Conservation (phyloP, 2,329 filamentous ascomycete genomes). For the Neofusicoccum umdonicola region DNA sequence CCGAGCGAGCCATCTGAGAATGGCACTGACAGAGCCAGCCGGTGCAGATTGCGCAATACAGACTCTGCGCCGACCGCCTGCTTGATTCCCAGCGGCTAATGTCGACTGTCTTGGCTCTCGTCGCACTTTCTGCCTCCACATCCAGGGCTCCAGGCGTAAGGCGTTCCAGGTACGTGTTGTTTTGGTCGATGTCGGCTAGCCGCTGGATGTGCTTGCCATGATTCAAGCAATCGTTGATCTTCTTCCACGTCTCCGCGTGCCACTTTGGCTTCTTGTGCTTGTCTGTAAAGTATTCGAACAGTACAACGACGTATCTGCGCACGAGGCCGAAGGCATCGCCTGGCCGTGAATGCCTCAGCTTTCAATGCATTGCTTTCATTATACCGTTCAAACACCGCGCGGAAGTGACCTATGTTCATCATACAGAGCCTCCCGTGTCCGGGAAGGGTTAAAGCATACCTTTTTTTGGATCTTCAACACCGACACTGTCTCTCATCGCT, state of each 20-base stretch:
- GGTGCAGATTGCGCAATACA: constrained; percentile 9
- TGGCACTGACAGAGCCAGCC: constrained; percentile 1
- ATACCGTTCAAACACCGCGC: neutral
- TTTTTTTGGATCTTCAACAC: neutral
- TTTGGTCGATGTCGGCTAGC: neutral
- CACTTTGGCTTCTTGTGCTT: neutral
- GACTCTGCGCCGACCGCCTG: neutral
- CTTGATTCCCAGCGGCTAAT: neutral
- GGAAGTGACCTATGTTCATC: neutral
- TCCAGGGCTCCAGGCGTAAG: neutral
- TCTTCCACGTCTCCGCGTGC: neutral
- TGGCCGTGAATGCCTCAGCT: neutral
- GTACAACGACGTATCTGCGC: no score
- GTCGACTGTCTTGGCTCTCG: neutral
- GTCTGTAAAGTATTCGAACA: neutral
- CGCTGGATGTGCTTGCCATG: neutral
- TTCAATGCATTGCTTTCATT: no score
- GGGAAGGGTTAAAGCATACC: neutral
- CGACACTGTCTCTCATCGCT: neutral
- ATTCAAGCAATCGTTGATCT: neutral
- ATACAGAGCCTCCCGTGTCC: neutral
- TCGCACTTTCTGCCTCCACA: neutral
- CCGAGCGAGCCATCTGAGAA: neutral
- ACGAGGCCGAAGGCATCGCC: no score
- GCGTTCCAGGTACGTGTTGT: neutral